A percentile compares a stretch with the other conserved stretches of the same genome.
Conservation (phyloP, 192 early-diverging fungal species). For the Glomus cerebriforme region DNA sequence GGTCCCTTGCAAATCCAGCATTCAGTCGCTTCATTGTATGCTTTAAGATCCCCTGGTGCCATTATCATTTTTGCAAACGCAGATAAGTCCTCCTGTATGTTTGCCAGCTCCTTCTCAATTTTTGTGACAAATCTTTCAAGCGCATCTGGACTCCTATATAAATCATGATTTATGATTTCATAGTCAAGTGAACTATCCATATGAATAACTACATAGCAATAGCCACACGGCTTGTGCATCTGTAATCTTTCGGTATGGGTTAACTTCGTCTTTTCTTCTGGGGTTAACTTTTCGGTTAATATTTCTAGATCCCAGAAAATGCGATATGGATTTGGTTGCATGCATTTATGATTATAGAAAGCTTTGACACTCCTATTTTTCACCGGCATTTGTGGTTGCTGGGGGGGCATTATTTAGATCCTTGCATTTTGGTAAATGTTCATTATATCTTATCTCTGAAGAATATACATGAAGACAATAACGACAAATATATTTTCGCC, state of each 20-base stretch:
- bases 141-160: no score
- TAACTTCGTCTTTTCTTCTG: conserved; percentile 22
- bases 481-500: conserved; percentile 1
- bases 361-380: neutral
- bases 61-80: no score
- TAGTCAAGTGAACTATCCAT: conserved; percentile 24
- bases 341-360: no score
- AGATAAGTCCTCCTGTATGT: no score
- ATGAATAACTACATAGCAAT: conserved; percentile 9
- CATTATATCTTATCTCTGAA: conserved; percentile 17
- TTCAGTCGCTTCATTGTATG: no score
- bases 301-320: conserved; percentile 27
- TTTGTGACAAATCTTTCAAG: no score
- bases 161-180: conserved; percentile 18
- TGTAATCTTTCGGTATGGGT: conserved; percentile 16
- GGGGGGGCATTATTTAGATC: conserved; percentile 1
- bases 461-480: conserved; percentile 27
- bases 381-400: neutral
- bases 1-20: no score
- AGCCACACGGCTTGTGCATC: conserved; percentile 2
- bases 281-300: conserved; percentile 23
- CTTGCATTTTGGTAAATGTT: conserved; percentile 10
- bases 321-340: no score
- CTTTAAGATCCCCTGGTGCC: no score
- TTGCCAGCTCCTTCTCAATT: no score